Base-by-base conservation (phyloP, 495 filamentous ascomycete genomes). In the Chaetomium tenue region DNA sequence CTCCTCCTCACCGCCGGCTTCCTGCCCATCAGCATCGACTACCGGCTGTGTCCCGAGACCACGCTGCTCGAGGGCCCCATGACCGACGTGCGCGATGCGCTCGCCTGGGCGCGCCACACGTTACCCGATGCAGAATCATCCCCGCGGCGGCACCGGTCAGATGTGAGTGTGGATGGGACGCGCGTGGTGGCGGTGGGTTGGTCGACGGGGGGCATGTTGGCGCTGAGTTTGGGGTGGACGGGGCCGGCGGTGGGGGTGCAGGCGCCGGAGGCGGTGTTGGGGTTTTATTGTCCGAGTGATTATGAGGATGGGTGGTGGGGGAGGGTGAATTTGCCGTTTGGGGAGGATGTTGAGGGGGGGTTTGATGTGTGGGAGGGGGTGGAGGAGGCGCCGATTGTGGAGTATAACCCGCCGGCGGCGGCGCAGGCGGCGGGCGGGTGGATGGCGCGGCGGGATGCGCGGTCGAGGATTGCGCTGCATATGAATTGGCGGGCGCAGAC, bases 171-270 rank as follows among this genome's bases (percentile, higher is more conserved):
- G 68, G 42, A 46, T 9, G 67, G 68, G 12, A 69, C 63, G 13
- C 42, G 42, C 15, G 75, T 87, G 3, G 80, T 81, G 0, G 79
- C 72, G 0, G 70, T 88, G 0, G 84, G 86, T 0, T 88, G 84
- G 85, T 87, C 83, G 0, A 76, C 79, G 0, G 85, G 85, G 8
- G 86, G 84, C 0, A 74, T 76, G 11, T 73, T 88, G 0, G 83
- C 84, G 20, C 77, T 86, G 75, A 72, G 78, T 3, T 59, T 81
- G 0, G 79, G 63, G 0, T 86, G 71, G 70, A 83, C 81, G 2
- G 62, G 76, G 0, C 37, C 84, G 28, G 28, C 28, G 28, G 28
- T 6, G 28, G 28, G 28, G 28, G 3, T 30, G 1, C 50, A 40
- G n/a, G 76, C 81, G 1, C 84, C 84, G 0, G 62, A 79, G 2